Evolutionary conservation across 768 basidiomycete species (phyloP).

Genomic region (Pholiota microspora): DNA sequence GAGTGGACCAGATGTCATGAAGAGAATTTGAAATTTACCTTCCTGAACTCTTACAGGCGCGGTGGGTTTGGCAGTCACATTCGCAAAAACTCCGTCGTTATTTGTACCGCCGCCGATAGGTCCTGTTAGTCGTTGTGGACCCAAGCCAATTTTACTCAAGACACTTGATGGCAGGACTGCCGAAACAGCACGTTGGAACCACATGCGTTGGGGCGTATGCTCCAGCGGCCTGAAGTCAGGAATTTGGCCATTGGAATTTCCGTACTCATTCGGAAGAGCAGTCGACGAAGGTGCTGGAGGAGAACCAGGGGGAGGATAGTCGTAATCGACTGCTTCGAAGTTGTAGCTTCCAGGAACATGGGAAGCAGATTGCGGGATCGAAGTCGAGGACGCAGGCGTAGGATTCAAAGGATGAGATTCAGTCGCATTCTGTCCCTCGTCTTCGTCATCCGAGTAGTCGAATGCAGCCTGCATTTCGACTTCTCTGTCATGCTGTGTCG

Average conservation of each 20-base stretch:
- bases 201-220: conserved; percentile 38
- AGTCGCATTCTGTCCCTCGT: conserved; percentile 48
- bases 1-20: too few relatives aligned
- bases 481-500: conserved; percentile 42
- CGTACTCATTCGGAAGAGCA: conserved; percentile 68
- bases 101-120: conserved; percentile 62
- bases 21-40: conserved; percentile 33
- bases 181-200: conserved; percentile 56
- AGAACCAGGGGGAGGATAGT: conserved; percentile 80
- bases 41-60: conserved; percentile 56
- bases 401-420: conserved; percentile 57
- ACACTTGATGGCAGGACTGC: conserved; percentile 56
- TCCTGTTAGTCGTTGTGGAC: conserved; percentile 34
- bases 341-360: conserved; percentile 60
- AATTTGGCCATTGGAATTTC: conserved; percentile 73
- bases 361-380: conserved; percentile 20
- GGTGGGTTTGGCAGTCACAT: conserved; percentile 87
- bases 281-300: conserved; percentile 63
- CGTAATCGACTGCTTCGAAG: conserved; percentile 80
- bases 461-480: conserved; percentile 85
- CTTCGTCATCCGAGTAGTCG: conserved; percentile 74
- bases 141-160: conserved; percentile 43
- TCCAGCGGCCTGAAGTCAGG: conserved; percentile 44
- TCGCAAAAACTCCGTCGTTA: conserved; percentile 94
- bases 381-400: conserved; percentile 24